These are phyloP conservation scores for Gaillardinia entomophila DNA, from an alignment of 805 yeast species.

Conservation along the genomic window DNA sequence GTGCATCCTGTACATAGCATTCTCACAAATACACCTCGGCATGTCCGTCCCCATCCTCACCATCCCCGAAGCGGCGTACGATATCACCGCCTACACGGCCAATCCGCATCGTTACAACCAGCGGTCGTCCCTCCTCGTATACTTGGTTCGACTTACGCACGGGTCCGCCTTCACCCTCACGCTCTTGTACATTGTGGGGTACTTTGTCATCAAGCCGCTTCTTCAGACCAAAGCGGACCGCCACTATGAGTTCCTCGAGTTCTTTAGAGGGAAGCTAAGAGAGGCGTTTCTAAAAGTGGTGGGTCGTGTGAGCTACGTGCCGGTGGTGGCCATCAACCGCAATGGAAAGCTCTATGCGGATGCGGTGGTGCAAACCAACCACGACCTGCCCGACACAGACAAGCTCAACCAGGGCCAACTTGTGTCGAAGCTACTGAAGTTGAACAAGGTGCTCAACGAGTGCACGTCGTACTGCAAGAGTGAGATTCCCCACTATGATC, in stretches of 20 bases:
- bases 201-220: slow-evolving; percentile 28
- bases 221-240: slow-evolving; percentile 22
- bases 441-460: slow-evolving; percentile 14
- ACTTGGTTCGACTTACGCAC: slow-evolving; percentile 24
- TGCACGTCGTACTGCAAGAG: slow-evolving; percentile 21
- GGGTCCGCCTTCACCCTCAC: slow-evolving; percentile 27
- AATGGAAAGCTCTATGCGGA: slow-evolving; percentile 29
- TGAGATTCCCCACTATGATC: slow-evolving; percentile 29
- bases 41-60: slow-evolving; percentile 29
- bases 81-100: slow-evolving; percentile 17
- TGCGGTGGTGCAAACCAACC: slow-evolving; percentile 32
- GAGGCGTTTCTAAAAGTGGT: slow-evolving; percentile 30
- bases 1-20: background rate
- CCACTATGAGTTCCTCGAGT: slow-evolving; percentile 29
- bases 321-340: slow-evolving; percentile 31
- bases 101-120: slow-evolving; percentile 1
- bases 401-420: slow-evolving; percentile 20
- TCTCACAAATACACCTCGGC: slow-evolving; percentile 3
- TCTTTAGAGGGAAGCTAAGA: slow-evolving; percentile 24
- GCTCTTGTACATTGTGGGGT: slow-evolving; percentile 25
- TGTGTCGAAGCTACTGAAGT: slow-evolving; percentile 14
- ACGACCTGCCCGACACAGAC: slow-evolving; percentile 13
- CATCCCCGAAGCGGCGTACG: slow-evolving; percentile 37
- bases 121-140: slow-evolving; percentile 18
- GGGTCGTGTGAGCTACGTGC: slow-evolving; percentile 30